Percentiles rank a stretch among this genome's conserved stretches.
phyloP scores from a whole-genome alignment of 192 early-diverging fungal species.

The Backusella sp. region DNA sequence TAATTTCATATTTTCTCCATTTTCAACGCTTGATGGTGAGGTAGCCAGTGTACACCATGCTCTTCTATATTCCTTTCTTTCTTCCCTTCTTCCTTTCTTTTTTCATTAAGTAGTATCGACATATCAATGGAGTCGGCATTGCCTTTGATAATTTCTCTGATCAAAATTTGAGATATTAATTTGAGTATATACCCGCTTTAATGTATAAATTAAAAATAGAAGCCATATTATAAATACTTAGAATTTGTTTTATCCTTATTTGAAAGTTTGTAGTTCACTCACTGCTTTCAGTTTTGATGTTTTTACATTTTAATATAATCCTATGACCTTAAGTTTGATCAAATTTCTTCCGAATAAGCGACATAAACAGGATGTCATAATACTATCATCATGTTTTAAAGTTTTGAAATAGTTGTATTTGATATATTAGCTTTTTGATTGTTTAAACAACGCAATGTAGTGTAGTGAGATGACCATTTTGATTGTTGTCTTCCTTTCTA shows the following conservation, averaged over 20 bases:
- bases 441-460: not conserved
- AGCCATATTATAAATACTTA: not conserved
- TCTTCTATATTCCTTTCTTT: not conserved
- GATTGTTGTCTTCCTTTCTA: not conserved
- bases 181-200: not conserved
- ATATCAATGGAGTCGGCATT: not conserved
- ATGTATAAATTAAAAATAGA: constrained; percentile 3
- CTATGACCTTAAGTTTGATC: not conserved
- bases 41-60: not conserved
- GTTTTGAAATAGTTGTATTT: not conserved
- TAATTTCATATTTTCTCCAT: not conserved
- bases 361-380: not conserved
- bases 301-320: not conserved
- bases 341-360: not conserved
- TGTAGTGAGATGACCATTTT: not conserved
- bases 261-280: not conserved
- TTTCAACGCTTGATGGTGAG: not conserved
- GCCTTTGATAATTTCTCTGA: not conserved
- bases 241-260: not conserved
- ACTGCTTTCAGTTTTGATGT: not conserved
- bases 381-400: not conserved
- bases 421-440: not conserved
- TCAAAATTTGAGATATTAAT: not conserved
- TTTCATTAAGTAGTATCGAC: not conserved
- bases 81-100: not conserved